phyloP scores from a whole-genome alignment of 1,284 basidiomycete genomes.

The Cryptococcus amylolentus region DNA sequence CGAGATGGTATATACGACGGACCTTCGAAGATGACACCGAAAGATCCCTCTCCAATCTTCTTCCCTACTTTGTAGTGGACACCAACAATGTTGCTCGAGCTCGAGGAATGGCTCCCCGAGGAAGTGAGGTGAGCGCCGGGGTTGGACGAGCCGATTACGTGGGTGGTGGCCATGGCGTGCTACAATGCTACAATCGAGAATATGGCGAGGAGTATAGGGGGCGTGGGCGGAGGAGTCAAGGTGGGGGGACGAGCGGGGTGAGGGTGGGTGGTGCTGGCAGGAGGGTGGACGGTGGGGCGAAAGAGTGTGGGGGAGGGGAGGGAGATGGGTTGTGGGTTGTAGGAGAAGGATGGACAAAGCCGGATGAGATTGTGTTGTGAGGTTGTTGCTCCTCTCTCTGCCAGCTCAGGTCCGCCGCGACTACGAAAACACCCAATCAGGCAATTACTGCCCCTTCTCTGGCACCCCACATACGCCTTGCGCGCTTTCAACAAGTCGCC shows the following conservation, averaged over 20 bases:
- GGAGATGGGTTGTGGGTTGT: background rate
- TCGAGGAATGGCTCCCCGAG: constrained; percentile 38
- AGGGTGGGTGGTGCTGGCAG: background rate
- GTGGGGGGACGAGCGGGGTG: constrained; percentile 9
- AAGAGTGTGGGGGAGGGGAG: constrained; percentile 4
- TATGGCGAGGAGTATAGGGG: background rate
- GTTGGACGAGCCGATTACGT: constrained; percentile 49
- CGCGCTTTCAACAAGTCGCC: background rate
- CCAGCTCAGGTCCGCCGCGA: background rate
- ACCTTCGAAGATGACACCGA: constrained; percentile 97
- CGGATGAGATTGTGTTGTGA: constrained; percentile 1
- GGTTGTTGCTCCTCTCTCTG: background rate
- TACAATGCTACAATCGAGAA: background rate
- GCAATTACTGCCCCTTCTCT: background rate
- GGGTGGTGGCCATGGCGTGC: constrained; percentile 47
- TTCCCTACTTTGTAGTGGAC: constrained; percentile 61
- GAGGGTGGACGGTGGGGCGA: background rate
- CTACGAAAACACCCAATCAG: background rate
- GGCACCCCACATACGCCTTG: background rate
- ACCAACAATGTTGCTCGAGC: constrained; percentile 52
- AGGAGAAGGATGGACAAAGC: background rate
- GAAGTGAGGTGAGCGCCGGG: constrained; percentile 42
- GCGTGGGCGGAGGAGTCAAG: constrained; percentile 1
- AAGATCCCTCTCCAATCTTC: constrained; percentile 71
- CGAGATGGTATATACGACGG: constrained; percentile 18